Base-by-base conservation (phyloP, 2,329 filamentous ascomycete genomes). In the Pseudogymnoascus sp. region DNA sequence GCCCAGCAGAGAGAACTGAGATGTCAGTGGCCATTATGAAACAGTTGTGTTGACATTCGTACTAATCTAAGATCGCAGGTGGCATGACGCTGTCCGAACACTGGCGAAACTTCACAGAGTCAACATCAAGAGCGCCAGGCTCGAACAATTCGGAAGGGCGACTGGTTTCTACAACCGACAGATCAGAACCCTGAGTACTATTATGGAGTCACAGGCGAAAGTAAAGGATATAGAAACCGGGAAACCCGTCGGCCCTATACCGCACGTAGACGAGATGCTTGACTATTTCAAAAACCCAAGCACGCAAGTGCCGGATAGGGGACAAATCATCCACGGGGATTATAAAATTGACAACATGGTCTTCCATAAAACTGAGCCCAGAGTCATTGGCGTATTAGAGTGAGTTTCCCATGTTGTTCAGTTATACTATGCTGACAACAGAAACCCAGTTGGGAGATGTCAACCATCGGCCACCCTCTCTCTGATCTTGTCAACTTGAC, bases 291-390 rank as follows among this genome's bases (percentile, higher is more conserved):
- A 78, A 60, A 82, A 93, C 70, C 80, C 84, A 68, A 75, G 75
- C 63, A 82, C 81, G 60, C 91, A 93, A 76, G 93, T 93, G 0
- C 79, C 81, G 65, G 93, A 98, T 73, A 82, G 90, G 66, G 86
- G 84, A 22, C 89, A 88, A 4, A 83, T 97, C 66, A 88, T 98
- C 31, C 95, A 98, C 72, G 95, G 95, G 37, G 95, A 99, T 75
- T 99, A 93, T 80, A 99, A 98, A 80, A 96, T 93, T 71, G 90
- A 95, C 75, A 95, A 95, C 70, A 75, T 93, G 68, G 86, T 95
- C 41, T 99, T 96, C 75, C 91, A 97, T 78, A 89, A 90, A 77
- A 93, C 90, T 0, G 89, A 93, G 74, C 86, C 93, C 5, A 81
- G 87, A 61, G 93, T 98, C 11, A 93, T 98, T 75, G 95, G 93